Conservation (phyloP, 805 yeast genomes). For the Blastobotrys mokoenaii region DNA sequence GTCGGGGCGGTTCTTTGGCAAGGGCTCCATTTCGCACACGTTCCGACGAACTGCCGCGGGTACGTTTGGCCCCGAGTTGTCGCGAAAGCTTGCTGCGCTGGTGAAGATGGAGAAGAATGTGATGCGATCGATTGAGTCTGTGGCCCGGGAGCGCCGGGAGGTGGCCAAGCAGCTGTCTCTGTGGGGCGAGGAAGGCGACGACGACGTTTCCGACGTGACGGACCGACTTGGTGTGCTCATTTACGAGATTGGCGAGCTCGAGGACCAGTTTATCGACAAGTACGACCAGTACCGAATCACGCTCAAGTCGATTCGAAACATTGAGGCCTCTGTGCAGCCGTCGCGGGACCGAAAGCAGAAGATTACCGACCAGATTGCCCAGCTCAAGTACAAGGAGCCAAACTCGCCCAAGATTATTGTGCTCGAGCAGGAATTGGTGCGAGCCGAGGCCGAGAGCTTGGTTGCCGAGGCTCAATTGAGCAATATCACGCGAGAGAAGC, state of each 20-base stretch:
- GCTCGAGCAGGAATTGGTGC: constrained; percentile 94
- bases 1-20: constrained; percentile 78
- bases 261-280: constrained; percentile 96
- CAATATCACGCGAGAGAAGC: constrained; percentile 94
- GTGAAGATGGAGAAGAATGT: constrained; percentile 96
- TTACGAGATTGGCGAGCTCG: constrained; percentile 95
- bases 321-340: constrained; percentile 97
- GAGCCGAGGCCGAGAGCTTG: constrained; percentile 98
- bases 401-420: constrained; percentile 92
- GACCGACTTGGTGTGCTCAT: constrained; percentile 94
- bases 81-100: constrained; percentile 83
- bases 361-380: constrained; percentile 95
- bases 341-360: constrained; percentile 96
- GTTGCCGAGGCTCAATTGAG: constrained; percentile 99
- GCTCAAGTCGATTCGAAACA: constrained; percentile 87
- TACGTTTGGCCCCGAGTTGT: constrained; percentile 86
- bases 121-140: constrained; percentile 87
- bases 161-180: constrained; percentile 94
- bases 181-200: constrained; percentile 98
- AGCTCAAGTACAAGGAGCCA: constrained; percentile 96
- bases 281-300: constrained; percentile 97
- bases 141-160: constrained; percentile 87
- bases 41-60: constrained; percentile 80
- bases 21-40: constrained; percentile 42
- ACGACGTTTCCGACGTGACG: constrained; percentile 92